Evolutionary conservation across 768 basidiomycete genomes (phyloP), one percentile per base, ranked within the genome.

Genomic region (Calocera viscosa): DNA sequence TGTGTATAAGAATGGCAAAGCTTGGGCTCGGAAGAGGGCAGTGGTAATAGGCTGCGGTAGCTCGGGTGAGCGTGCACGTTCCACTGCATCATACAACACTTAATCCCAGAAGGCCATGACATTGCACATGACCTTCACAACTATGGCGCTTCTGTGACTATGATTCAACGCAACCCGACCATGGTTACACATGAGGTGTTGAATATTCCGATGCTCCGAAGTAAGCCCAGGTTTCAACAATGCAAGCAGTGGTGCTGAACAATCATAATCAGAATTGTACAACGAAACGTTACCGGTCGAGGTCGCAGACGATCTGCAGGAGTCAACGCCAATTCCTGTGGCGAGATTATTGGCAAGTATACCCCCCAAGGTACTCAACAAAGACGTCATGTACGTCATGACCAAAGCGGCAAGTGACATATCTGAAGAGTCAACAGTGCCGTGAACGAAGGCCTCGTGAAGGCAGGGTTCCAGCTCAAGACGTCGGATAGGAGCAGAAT

Each of bases 101-200:
- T 7, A 22, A 17, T 39, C 24, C 40, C 64, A 65, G 8, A 19
- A 65, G 64, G 64, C 11, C 64, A 65, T 30, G 64, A 65, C 40
- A 65, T 65, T 43, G 64, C 64, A 28, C 64, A 43, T 19, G 64
- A 65, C 38, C 24, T 65, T 2, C 26, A 24, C 22, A 39, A 38
- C 22, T 30, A 43, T 19, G 64, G 64, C 2, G 64, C 64, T 2
- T 41, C 26, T 16, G 64, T 40, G 17, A 65, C 38, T 2, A 65
- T 65, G 22, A 40, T 65, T 34, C 64, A 65, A 34, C 64, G 64
- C 22, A 40, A 38, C 14, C 64, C 64, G 8, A 65, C 41, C 10
- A 22, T 41, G 35, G 39, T 65, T 28, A 65, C 41, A 38, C 41
- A 65, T 38, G 35, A 41, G 10, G 38, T 43, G 8, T 65, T 38